These are phyloP conservation scores for Tagetes erecta DNA, from an alignment of 129 eudicot genomes.

Conservation along the genomic window DNA sequence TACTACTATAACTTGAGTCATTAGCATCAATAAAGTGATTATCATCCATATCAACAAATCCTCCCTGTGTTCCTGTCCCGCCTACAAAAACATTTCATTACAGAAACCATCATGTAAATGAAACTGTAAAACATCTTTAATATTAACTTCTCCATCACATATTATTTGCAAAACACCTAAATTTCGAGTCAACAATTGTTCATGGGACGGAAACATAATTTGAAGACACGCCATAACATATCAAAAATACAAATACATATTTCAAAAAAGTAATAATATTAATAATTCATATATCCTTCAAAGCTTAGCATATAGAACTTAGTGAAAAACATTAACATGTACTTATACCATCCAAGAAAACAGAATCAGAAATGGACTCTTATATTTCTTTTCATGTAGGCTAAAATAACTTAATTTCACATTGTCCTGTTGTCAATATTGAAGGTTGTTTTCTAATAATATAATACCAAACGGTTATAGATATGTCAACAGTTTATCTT, in stretches of 20 bases:
- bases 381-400: slow-evolving; percentile 1
- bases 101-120: neutral
- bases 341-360: neutral
- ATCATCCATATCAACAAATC: slow-evolving; percentile 60
- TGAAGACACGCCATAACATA: neutral
- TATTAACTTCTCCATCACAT: neutral
- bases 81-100: slow-evolving; percentile 40
- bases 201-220: neutral
- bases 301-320: neutral
- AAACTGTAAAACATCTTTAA: neutral
- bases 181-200: neutral
- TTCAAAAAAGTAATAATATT: neutral
- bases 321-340: neutral
- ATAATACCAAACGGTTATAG: neutral
- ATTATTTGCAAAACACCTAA: neutral
- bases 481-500: no score
- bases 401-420: neutral
- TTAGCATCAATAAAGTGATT: slow-evolving; percentile 42
- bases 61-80: slow-evolving; percentile 83
- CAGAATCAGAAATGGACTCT: neutral
- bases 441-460: neutral
- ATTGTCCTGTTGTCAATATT: neutral
- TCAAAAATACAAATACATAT: slow-evolving; percentile 2
- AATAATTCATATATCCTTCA: neutral
- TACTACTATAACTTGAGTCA: slow-evolving; percentile 74